Conservation (phyloP, 164 flowering plant species). For the Euptelea pleiosperma region DNA sequence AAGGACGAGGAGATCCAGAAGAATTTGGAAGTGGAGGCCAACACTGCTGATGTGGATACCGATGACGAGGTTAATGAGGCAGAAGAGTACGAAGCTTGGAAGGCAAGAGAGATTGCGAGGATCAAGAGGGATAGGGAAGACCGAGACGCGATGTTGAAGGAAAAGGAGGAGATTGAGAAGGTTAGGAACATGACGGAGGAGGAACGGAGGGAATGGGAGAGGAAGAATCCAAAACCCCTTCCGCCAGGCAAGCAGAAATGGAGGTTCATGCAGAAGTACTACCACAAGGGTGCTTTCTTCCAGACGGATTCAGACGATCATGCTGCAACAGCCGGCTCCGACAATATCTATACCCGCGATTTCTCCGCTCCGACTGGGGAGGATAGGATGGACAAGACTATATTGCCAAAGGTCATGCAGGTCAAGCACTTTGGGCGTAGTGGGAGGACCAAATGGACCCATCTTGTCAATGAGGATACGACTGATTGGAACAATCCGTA, state of each 20-base stretch:
- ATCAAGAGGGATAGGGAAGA: conserved; percentile 88
- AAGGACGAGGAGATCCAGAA: conserved; percentile 69
- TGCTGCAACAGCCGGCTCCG: conserved; percentile 50
- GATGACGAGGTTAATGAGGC: conserved; percentile 93
- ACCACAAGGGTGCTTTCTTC: conserved; percentile 95
- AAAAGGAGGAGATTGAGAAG: conserved; percentile 87
- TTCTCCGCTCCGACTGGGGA: conserved; percentile 93
- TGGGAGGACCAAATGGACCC: conserved; percentile 96
- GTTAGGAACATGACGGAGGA: conserved; percentile 92
- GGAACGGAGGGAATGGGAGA: conserved; percentile 90
- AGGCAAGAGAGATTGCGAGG: conserved; percentile 81
- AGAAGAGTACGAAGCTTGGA: conserved; percentile 93
- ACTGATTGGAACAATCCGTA: conserved; percentile 94
- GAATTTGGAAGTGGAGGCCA: conserved; percentile 63
- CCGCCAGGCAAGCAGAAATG: conserved; percentile 66
- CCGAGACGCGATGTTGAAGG: conserved; percentile 72
- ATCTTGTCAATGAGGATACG: conserved; percentile 95
- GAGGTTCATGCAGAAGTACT: conserved; percentile 97
- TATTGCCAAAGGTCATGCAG: conserved; percentile 92
- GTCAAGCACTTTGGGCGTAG: conserved; percentile 97
- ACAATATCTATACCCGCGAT: conserved; percentile 56
- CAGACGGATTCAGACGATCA: conserved; percentile 56
- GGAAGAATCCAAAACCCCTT: conserved; percentile 74
- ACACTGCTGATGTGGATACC: conserved; percentile 73
- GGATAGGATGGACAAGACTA: conserved; percentile 81